Evolutionary conservation across 805 yeast species (phyloP).

Genomic region (Hermanozyma aechmeae): DNA sequence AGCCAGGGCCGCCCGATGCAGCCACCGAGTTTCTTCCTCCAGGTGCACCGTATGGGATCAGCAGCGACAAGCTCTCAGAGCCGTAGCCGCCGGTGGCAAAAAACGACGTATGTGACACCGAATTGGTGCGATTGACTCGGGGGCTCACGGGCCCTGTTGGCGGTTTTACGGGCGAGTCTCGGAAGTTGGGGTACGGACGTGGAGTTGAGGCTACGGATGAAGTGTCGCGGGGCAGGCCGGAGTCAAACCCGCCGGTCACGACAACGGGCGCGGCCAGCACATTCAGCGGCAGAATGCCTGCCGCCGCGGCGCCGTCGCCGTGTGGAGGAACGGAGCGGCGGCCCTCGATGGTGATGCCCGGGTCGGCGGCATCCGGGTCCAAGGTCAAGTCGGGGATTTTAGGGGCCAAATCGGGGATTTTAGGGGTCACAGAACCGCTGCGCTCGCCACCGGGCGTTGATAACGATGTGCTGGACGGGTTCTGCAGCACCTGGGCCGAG

Average conservation of each 20-base stretch:
- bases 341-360: slow-evolving; percentile 3
- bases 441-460: no score
- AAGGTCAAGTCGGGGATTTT: no score
- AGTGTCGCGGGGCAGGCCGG: slow-evolving; percentile 3
- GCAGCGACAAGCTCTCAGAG: slow-evolving; percentile 40
- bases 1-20: slow-evolving; percentile 2
- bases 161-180: slow-evolving; percentile 10
- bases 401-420: no score
- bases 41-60: slow-evolving; percentile 67
- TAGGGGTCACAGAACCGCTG: no score
- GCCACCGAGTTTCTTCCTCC: slow-evolving; percentile 42
- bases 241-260: slow-evolving; percentile 10
- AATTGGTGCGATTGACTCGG: slow-evolving; percentile 31
- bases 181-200: slow-evolving; percentile 4
- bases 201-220: no score
- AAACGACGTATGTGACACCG: slow-evolving; percentile 31
- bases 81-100: slow-evolving; percentile 22
- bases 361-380: slow-evolving; percentile 2
- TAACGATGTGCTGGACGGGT: no score
- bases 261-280: slow-evolving; percentile 9
- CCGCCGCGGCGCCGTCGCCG: neutral
- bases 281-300: neutral
- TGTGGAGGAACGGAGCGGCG: neutral
- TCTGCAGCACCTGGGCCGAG: no score
- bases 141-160: slow-evolving; percentile 21